Conservation (phyloP, 2,329 filamentous ascomycete genomes). For the Colletotrichum scovillei region DNA sequence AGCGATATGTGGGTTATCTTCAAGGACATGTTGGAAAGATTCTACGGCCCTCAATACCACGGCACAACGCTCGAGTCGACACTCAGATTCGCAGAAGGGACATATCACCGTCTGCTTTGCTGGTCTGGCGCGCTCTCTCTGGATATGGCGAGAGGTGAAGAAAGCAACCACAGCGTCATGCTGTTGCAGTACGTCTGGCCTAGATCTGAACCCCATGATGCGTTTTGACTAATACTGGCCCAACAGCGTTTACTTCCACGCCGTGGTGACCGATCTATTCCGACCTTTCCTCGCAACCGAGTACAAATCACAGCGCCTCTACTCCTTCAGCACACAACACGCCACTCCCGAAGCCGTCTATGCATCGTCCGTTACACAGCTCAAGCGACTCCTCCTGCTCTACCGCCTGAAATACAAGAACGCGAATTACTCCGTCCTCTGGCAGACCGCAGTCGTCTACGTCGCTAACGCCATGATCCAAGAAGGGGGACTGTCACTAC, state of each 20-base stretch:
- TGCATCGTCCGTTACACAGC: constrained; percentile 5
- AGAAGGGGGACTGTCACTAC: not conserved
- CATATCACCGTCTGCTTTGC: constrained; percentile 1
- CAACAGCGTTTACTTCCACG: constrained; percentile 22
- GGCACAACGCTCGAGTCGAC: accelerated
- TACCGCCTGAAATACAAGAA: not conserved
- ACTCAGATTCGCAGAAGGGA: constrained; percentile 1
- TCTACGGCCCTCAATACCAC: not conserved
- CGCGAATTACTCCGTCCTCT: constrained; percentile 3
- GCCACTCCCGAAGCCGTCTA: constrained; percentile 19
- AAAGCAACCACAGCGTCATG: constrained; percentile 1
- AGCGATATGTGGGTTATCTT: constrained; percentile 14
- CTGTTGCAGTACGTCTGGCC: constrained; percentile 18
- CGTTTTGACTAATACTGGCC: not conserved
- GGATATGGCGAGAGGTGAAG: not conserved
- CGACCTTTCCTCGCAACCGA: constrained; percentile 1
- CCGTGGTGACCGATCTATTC: constrained; percentile 13
- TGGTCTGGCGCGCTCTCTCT: constrained; percentile 10
- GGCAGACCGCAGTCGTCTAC: constrained; percentile 19
- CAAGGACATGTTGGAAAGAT: not conserved
- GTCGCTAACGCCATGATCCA: constrained; percentile 18
- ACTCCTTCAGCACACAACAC: not conserved
- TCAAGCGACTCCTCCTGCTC: constrained; percentile 14
- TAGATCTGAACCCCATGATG: too few species aligned
- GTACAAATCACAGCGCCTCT: not conserved